These are phyloP conservation scores for Neltuma alba DNA, from an alignment of 306 rosid genomes.

Conservation along the genomic window DNA sequence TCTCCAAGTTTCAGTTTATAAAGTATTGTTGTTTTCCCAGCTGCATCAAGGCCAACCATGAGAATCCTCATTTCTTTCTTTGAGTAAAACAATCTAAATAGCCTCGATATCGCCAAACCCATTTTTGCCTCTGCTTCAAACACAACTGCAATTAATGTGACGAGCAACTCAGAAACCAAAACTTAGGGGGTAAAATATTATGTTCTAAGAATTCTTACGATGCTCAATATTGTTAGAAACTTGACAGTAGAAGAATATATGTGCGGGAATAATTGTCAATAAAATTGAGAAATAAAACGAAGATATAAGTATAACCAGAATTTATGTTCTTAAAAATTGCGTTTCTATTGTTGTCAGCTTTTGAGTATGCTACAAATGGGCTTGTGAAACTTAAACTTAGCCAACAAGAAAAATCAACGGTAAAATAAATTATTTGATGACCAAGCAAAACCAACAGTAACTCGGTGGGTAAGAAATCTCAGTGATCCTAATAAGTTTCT, in stretches of 20 bases:
- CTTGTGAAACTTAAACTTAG: not conserved
- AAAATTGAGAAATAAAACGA: too few relatives aligned
- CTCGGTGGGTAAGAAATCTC: not conserved
- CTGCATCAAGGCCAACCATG: slow-evolving; percentile 93
- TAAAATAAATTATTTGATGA: not conserved
- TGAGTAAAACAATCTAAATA: slow-evolving; percentile 66
- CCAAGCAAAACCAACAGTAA: not conserved
- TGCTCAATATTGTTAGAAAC: slow-evolving; percentile 7
- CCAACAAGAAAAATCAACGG: not conserved
- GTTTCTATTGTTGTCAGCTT: not conserved
- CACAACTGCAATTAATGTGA: not conserved
- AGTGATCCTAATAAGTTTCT: not conserved
- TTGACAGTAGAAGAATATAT: too few relatives aligned
- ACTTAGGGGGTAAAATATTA: not conserved
- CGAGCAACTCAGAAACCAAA: not conserved
- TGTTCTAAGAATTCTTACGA: not conserved
- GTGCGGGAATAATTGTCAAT: too few relatives aligned
- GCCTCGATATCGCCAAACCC: slow-evolving; percentile 74
- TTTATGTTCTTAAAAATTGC: too few relatives aligned
- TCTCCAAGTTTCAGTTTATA: slow-evolving; percentile 87
- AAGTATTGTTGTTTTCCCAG: slow-evolving; percentile 86
- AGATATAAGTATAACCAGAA: too few relatives aligned
- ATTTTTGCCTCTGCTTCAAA: slow-evolving; percentile 40
- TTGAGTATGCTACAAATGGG: not conserved
- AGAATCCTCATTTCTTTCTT: slow-evolving; percentile 90